A percentile compares a stretch with the other conserved stretches of the same genome.
phyloP scores from a whole-genome alignment of 768 basidiomycete species.

The Crepidotus variabilis region DNA sequence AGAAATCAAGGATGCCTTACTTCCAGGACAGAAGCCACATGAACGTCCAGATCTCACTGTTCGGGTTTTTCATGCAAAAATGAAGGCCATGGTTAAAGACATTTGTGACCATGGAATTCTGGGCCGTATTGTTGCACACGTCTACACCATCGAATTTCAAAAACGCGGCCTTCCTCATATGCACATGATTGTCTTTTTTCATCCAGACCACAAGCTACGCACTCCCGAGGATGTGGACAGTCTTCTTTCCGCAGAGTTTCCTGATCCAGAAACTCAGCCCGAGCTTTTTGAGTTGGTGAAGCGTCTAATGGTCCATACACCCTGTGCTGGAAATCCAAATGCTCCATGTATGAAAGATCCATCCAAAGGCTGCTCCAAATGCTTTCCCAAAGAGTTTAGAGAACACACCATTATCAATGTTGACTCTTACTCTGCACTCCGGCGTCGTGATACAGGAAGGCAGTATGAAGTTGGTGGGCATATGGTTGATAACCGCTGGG shows the following conservation, averaged over 20 bases:
- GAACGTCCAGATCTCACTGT: slow-evolving; percentile 48
- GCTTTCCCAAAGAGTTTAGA: slow-evolving; percentile 31
- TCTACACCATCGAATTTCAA: slow-evolving; percentile 49
- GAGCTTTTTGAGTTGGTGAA: slow-evolving; percentile 30
- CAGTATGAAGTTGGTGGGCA: slow-evolving; percentile 13
- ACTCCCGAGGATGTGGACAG: slow-evolving; percentile 33
- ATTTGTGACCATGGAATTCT: slow-evolving; percentile 33
- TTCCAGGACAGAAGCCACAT: slow-evolving; percentile 32
- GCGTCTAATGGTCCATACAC: slow-evolving; percentile 29
- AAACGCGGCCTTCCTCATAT: slow-evolving; percentile 49
- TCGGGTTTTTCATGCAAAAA: slow-evolving; percentile 41
- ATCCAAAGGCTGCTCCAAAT: slow-evolving; percentile 23
- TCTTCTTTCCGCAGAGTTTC: slow-evolving; percentile 36
- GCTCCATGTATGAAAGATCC: slow-evolving; percentile 32
- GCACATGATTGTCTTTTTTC: slow-evolving; percentile 43
- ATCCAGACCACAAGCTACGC: slow-evolving; percentile 24
- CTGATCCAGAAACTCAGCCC: slow-evolving; percentile 36
- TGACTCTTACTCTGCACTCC: slow-evolving; percentile 38
- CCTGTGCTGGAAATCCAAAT: slow-evolving; percentile 29
- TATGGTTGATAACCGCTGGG: too few species aligned
- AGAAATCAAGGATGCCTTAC: slow-evolving; percentile 36
- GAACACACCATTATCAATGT: slow-evolving; percentile 29
- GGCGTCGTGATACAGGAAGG: slow-evolving; percentile 29
- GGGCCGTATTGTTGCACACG: slow-evolving; percentile 33
- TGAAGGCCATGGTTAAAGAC: slow-evolving; percentile 27